Evolutionary conservation across 106 monocot species (phyloP).

Genomic region (Platanthera guangdongensis): DNA sequence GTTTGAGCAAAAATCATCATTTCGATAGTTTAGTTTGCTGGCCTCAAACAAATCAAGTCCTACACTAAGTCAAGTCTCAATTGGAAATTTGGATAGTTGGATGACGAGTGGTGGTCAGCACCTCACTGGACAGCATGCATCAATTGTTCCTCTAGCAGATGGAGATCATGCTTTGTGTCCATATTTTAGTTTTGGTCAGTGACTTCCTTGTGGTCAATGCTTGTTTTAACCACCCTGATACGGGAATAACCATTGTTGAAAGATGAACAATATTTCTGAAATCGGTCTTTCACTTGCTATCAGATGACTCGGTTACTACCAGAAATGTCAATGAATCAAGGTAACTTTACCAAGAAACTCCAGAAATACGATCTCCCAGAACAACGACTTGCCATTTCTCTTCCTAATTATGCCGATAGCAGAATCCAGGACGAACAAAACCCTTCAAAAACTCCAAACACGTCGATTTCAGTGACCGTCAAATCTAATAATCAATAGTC

Average conservation of each 20-base stretch:
- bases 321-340: not conserved
- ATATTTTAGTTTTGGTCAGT: too few relatives aligned
- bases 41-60: too few relatives aligned
- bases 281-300: not conserved
- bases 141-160: too few relatives aligned
- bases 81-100: too few relatives aligned
- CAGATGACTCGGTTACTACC: not conserved
- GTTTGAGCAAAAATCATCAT: too few relatives aligned
- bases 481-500: not conserved
- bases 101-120: too few relatives aligned
- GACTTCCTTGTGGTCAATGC: too few relatives aligned
- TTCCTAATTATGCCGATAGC: not conserved
- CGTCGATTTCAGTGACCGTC: not conserved
- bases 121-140: too few relatives aligned
- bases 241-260: not conserved
- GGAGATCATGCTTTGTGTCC: too few relatives aligned
- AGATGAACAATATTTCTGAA: not conserved
- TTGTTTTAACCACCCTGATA: not conserved
- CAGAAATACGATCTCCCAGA: not conserved
- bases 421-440: not conserved
- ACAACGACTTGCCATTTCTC: not conserved
- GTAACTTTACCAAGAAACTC: not conserved
- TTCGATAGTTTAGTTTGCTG: too few relatives aligned
- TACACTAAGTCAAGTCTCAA: too few relatives aligned
- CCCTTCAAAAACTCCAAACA: not conserved